phyloP scores from a whole-genome alignment of 2,329 filamentous ascomycete species.

The Venturia oleaginea region DNA sequence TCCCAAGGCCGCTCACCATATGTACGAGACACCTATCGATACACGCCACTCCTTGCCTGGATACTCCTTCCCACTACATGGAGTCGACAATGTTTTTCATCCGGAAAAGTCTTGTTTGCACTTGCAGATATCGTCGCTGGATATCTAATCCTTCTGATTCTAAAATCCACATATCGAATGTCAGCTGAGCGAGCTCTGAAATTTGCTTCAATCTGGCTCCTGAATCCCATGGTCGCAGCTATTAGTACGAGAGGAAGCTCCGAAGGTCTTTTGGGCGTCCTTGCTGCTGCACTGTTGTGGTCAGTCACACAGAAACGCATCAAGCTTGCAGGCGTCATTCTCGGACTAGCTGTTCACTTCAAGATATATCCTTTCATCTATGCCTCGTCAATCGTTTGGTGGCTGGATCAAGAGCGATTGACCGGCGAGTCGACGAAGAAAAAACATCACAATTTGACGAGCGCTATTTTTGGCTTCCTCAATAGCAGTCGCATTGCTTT shows the following conservation, averaged over 20 bases:
- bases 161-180: constrained; percentile 32
- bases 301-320: constrained; percentile 59
- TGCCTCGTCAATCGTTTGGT: constrained; percentile 70
- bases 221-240: constrained; percentile 96
- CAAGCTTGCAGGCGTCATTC: constrained; percentile 58
- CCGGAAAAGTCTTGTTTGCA: constrained; percentile 82
- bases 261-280: constrained; percentile 77
- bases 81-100: constrained; percentile 59
- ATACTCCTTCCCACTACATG: constrained; percentile 71
- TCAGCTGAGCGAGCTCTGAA: constrained; percentile 48
- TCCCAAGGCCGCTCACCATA: constrained; percentile 67
- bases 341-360: constrained; percentile 86
- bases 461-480: constrained; percentile 20
- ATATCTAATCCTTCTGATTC: constrained; percentile 57
- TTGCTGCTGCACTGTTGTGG: constrained; percentile 78
- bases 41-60: constrained; percentile 91
- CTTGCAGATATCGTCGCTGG: constrained; percentile 75
- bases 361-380: constrained; percentile 99
- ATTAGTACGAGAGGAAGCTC: constrained; percentile 94
- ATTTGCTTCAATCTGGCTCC: constrained; percentile 81
- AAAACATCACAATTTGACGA: constrained; percentile 3
- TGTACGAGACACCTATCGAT: constrained; percentile 85
- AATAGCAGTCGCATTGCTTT: constrained; percentile 45
- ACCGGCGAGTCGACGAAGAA: not conserved
- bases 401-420: constrained; percentile 52